Percentiles rank a stretch among this genome's conserved stretches.
These are phyloP conservation scores for Aspergillus steynii DNA, from an alignment of 495 filamentous ascomycete genomes.

Conservation along the genomic window DNA sequence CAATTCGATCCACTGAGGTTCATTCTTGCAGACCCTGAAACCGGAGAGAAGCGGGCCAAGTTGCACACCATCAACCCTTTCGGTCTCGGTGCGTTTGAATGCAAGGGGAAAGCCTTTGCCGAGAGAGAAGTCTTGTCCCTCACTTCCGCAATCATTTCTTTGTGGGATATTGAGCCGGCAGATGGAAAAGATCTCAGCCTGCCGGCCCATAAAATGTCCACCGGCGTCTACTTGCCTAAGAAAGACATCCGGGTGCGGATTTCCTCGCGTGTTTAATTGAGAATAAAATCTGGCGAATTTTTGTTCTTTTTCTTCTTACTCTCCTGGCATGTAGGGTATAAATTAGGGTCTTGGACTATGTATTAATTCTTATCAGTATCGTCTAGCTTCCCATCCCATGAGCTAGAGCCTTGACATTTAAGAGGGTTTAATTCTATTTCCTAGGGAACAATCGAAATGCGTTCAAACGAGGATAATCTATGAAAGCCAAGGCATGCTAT, in stretches of 20 bases:
- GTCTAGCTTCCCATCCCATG: too few relatives aligned
- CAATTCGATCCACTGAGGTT: slow-evolving; percentile 55
- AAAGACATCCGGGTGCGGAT: slow-evolving; percentile 40
- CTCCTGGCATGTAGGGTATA: neutral
- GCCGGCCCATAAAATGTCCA: slow-evolving; percentile 34
- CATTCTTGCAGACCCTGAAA: slow-evolving; percentile 41
- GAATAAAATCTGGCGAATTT: neutral
- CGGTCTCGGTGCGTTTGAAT: slow-evolving; percentile 45
- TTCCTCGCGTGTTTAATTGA: slow-evolving; percentile 28
- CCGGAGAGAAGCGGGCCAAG: slow-evolving; percentile 26
- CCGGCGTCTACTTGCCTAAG: slow-evolving; percentile 38
- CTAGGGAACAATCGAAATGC: too few relatives aligned
- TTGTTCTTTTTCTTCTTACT: neutral
- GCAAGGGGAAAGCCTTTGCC: slow-evolving; percentile 50
- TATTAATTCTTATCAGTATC: neutral
- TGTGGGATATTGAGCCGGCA: slow-evolving; percentile 53
- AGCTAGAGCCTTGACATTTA: too few relatives aligned
- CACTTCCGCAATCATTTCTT: slow-evolving; percentile 46
- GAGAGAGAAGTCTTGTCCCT: slow-evolving; percentile 52
- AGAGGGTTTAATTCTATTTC: too few relatives aligned
- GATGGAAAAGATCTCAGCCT: slow-evolving; percentile 28
- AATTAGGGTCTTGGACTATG: neutral
- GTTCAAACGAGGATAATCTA: too few relatives aligned
- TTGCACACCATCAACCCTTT: slow-evolving; percentile 40
- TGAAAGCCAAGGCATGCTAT: too few relatives aligned